Evolutionary conservation across 2,329 filamentous ascomycete genomes (phyloP), one percentile per base, ranked within the genome.

Genomic region (Pleoardoris graminearum): DNA sequence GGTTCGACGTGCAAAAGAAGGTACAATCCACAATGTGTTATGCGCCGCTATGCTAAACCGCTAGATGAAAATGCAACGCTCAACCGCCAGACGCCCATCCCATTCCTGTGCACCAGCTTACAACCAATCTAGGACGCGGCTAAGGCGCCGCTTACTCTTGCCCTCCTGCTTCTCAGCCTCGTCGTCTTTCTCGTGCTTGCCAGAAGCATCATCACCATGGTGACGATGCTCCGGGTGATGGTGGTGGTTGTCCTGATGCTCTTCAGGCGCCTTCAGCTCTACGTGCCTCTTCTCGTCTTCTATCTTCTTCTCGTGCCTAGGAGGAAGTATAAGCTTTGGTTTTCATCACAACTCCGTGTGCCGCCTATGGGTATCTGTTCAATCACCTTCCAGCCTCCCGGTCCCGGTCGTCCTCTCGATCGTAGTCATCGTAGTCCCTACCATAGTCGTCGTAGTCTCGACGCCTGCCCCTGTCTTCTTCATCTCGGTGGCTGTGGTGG

Each of bases 361-460:
- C 25, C 10, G 25, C 25, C 25, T 10, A 6, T 10, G 25, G 25
- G 25, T 27, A 36, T 16, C 33, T 7, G 17, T 21, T 43, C 17
- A 57, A 64, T 70, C 61, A 72, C 62, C 69, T 68, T 47, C 61
- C 62, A 48, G 59, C 56, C 49, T 72, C 43, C 2, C 43, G 43
- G n/a, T 59, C 58, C 1, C 63, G 56, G 3, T 66, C 60, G 3
- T 59, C 51, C 25, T 62, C 57, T 10, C 64, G 53, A 7, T 64
- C 65, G 1, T 66, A 57, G 11, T 68, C 63, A 38, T 70, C 63
- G 14, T 47, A 47, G 25, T 69, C 65, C 36, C 57, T 63, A 7
- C 66, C 61, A 43, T 70, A 41, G 22, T 41, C 67, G 11, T 70
- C 68, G 16, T 67, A 62, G 17, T 67, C 61, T 7, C 61, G 53